Evolutionary conservation across 73 alveolate genomes (phyloP), one percentile per base, ranked within the genome.

Genomic region (Symbiodinium pilosum): DNA sequence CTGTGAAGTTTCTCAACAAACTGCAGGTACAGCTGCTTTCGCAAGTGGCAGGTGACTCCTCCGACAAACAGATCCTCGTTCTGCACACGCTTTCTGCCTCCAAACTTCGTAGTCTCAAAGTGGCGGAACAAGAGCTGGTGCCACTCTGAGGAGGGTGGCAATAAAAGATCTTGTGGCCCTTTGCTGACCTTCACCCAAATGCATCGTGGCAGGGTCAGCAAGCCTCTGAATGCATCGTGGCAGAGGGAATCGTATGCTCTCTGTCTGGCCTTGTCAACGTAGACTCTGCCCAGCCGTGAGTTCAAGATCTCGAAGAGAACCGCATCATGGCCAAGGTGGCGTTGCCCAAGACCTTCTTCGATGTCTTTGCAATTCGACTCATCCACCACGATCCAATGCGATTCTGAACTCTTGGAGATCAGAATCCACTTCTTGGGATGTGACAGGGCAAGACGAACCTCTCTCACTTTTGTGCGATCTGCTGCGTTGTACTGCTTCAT

Each of bases 51-150:
- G 11, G 77, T 64, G 77, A 64, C 28, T 16, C 28, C 77, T 0
- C 77, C 77, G 32, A 64, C 77, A 64, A 64, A 18, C 32, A 64
- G 7, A 36, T 64, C 77, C 28, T 64, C 77, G 40, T 64, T 18
- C 77, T 26, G 77, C 30, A 64, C 77, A 36, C 77, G 77, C 77
- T 24, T 59, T 36, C 36, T 64, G 77, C 77, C 77, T 32, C 77
- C 77, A 30, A 64, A 64, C 77, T 64, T 28, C 38, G 81, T 28
- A 18, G 32, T 2, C 30, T 64, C 81, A 64, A 64, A 64, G 30
- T 64, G 81, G 34, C 81, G 38, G 34, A 64, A 64, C 81, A 64
- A n/a, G 81, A 64, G 81, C 81, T 64, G 81, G 14, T 64, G 81
- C 81, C 81, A 64, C 40, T 64, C 77, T 12, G 77, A 64, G 36